Base-by-base conservation (phyloP, 495 filamentous ascomycete species). In the Aspergillus conjunctus region DNA sequence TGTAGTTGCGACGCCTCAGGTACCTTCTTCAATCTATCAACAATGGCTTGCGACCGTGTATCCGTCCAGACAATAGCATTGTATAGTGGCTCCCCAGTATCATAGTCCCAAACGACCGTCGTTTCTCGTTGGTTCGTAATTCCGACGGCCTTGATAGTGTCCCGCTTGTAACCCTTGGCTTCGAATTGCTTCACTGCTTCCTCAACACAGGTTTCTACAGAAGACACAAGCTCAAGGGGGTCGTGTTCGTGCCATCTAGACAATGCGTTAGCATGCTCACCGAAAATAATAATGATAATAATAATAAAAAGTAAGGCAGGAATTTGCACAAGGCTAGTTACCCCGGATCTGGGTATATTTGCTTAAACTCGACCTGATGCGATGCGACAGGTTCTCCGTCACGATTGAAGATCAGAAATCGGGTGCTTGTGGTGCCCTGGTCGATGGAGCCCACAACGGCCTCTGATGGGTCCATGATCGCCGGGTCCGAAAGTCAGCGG, bases 61-160 rank as follows among this genome's bases (percentile, higher is more conserved):
- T 98, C 93, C 11, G 93, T 89, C 93, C 93, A 98, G 37, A 91
- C 93, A 66, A 98, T 88, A 54, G 93, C 93, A 73, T 95, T 93
- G 74, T 91, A 82, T 10, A 98, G 81, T 2, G 92, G 85, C 66
- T 96, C 85, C 57, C 93, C 93, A 8, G 93, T 96, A 59, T 84
- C 82, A 58, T 79, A 84, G 72, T 98, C 92, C 93, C 93, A 98
- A 20, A 94, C 88, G 4, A 98, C 82, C 0, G 90, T 96, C 39
- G 93, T 98, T 79, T 98, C 93, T 65, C 93, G 87, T 76, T 98
- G 93, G 75, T 93, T 97, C 51, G 93, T 96, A 70, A 98, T 92
- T 54, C 93, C 93, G 66, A 98, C 84, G 20, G 88, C 85, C 61
- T 90, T 87, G 68, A 98, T 91, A 65, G 85, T 79, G 43, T 77